Percentiles rank a stretch among this genome's conserved stretches.
Evolutionary conservation across 352 stramenopile genomes (phyloP).

Genomic region (Elongisporangium anandrum): DNA sequence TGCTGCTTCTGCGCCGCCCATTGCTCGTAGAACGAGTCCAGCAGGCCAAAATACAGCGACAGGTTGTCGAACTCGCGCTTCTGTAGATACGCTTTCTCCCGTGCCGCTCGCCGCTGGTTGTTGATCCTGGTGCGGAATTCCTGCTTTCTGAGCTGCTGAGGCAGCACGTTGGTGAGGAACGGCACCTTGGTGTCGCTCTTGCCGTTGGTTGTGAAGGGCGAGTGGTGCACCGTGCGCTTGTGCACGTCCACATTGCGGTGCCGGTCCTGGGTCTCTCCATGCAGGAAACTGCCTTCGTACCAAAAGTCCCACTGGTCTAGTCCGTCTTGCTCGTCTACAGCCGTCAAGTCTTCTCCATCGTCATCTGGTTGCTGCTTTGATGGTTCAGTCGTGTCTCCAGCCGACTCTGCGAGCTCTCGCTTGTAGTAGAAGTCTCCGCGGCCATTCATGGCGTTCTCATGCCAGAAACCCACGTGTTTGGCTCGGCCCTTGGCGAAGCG

Average conservation of each 20-base stretch:
- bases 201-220: constrained; percentile 65
- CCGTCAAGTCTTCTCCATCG: constrained; percentile 3
- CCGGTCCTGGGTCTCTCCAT: constrained; percentile 47
- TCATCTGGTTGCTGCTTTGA: neutral
- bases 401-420: constrained; percentile 4
- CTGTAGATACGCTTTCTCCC: constrained; percentile 41
- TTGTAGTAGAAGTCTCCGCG: constrained; percentile 56
- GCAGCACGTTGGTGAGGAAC: constrained; percentile 39
- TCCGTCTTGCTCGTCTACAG: constrained; percentile 1
- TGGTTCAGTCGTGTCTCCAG: neutral
- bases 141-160: constrained; percentile 29
- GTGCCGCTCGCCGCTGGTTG: constrained; percentile 20
- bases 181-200: constrained; percentile 60
- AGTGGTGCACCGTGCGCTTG: constrained; percentile 12
- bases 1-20: constrained; percentile 41
- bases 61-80: constrained; percentile 42
- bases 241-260: constrained; percentile 55
- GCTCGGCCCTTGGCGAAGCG: constrained; percentile 28
- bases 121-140: constrained; percentile 33
- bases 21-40: constrained; percentile 67
- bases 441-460: constrained; percentile 55
- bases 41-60: constrained; percentile 45
- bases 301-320: constrained; percentile 44
- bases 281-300: constrained; percentile 73
- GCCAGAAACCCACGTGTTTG: constrained; percentile 63